phyloP scores from a whole-genome alignment of 2,329 filamentous ascomycete genomes.

The Fusarium redolens region DNA sequence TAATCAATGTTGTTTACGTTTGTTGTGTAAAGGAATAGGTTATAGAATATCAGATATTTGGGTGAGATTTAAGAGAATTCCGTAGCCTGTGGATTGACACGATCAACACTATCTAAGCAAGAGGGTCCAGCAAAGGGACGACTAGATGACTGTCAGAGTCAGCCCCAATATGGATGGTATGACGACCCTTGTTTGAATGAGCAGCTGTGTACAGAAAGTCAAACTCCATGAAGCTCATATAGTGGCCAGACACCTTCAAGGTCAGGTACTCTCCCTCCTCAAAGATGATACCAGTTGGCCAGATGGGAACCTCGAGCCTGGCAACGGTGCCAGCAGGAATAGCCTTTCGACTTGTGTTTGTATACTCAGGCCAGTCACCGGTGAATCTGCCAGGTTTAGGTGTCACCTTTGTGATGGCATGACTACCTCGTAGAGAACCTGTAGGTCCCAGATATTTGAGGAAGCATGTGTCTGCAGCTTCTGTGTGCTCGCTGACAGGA shows the following conservation, averaged over 20 bases:
- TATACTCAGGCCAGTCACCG: not conserved
- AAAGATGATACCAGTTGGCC: not conserved
- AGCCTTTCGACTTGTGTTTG: not conserved
- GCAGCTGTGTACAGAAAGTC: not conserved
- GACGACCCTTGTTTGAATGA: not conserved
- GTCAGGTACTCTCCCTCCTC: not conserved
- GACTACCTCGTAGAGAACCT: not conserved
- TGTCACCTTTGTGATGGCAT: not conserved
- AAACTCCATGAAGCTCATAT: conserved; percentile 7
- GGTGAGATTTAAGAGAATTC: no score
- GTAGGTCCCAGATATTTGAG: not conserved
- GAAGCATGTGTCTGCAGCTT: not conserved
- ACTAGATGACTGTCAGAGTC: not conserved
- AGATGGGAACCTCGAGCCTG: not conserved
- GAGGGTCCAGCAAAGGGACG: not conserved
- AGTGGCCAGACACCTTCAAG: not conserved
- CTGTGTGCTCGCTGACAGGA: not conserved
- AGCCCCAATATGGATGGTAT: not conserved
- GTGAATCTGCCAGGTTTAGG: not conserved
- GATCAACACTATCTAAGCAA: fast-evolving
- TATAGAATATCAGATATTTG: not conserved
- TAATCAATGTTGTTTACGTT: not conserved
- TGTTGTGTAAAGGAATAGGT: no score
- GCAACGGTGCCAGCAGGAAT: not conserved
- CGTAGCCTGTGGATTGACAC: fast-evolving